Base-by-base conservation (phyloP, 331 rosid genomes). In the Spiraea crenata region DNA sequence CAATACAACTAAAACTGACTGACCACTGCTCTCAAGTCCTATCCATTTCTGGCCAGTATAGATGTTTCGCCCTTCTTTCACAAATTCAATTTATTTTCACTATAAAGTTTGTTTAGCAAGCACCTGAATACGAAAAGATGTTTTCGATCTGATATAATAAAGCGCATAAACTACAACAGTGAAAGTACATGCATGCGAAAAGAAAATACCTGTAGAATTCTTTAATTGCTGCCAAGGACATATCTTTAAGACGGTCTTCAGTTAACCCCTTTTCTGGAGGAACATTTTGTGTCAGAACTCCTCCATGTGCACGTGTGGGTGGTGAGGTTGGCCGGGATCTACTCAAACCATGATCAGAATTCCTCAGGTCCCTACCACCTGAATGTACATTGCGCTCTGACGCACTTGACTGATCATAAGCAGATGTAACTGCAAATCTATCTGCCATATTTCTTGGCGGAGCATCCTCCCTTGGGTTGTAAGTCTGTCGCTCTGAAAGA, bases 191-290 rank as follows among this genome's bases (percentile, higher is more conserved):
- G 45, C 60, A 66, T 46, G 65, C 58, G 67, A 70, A 13, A 67
- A 72, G 31, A 76, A 6, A 37, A 61, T 77, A 90, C 98, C 98
- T 87, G 87, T 93, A 93, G 67, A 75, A 93, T 75, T 93, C 97
- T 78, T 81, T 88, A 74, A 93, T 93, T 63, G 97, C 89, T 9
- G 78, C 67, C 84, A 85, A 55, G 42, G 97, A 90, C 93, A 63
- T 84, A 60, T 76, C 79, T 63, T 55, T 74, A 31, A 90, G 81
- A 38, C 14, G 74, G n/a, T 90, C 93, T 74, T 88, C 96, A 40
- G 87, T 63, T 75, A 54, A 34, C 9, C 34, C 71, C 44, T 54
- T 80, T 65, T 77, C 92, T 40, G 80, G 51, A 50, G 88, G 63
- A 62, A 50, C 52, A 79, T 58, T 88, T 48, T 85, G 78, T 55